A percentile compares a stretch with the other conserved stretches of the same genome.
Conservation (phyloP, 495 filamentous ascomycete genomes). For the Friedmanniomyces simplex region DNA sequence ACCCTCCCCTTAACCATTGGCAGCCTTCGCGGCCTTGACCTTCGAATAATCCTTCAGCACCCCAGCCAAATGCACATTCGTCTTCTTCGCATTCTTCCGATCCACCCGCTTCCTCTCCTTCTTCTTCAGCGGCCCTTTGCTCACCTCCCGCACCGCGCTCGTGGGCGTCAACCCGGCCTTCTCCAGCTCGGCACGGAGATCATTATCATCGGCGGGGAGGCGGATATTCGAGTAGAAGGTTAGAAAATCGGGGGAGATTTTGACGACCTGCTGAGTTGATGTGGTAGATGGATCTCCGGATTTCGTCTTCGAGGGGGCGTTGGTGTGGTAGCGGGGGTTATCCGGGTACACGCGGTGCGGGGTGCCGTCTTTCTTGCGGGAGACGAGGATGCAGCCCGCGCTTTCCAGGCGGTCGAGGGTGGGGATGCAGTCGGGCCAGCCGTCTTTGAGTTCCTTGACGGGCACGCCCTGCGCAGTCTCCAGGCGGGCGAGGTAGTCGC, state of each 20-base stretch:
- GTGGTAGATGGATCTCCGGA: neutral
- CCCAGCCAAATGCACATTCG: constrained; percentile 85
- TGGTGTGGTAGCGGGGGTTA: constrained; percentile 41
- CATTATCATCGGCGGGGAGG: constrained; percentile 57
- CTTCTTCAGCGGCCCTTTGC: constrained; percentile 52
- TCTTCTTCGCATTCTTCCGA: constrained; percentile 69
- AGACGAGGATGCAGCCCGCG: constrained; percentile 69
- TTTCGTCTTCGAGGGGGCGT: neutral
- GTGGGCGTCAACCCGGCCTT: constrained; percentile 30
- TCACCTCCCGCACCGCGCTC: constrained; percentile 46
- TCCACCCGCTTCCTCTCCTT: constrained; percentile 57
- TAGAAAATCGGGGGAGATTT: constrained; percentile 78
- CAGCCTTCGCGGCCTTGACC: constrained; percentile 6
- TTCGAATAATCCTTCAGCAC: constrained; percentile 77
- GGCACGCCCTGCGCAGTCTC: constrained; percentile 67
- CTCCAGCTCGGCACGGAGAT: constrained; percentile 52
- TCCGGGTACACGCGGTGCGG: constrained; percentile 82
- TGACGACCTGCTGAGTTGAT: constrained; percentile 34
- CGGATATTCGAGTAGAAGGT: constrained; percentile 70
- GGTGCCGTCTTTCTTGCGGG: constrained; percentile 82
- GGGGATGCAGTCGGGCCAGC: constrained; percentile 74
- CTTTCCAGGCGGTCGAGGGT: constrained; percentile 68
- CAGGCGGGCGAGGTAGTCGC: constrained; percentile 68
- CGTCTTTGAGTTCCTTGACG: constrained; percentile 86
- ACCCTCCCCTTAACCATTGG: neutral